Evolutionary conservation across 148 eudicot species (phyloP), one percentile per base, ranked within the genome.

Genomic region (Camellia granthamiana): DNA sequence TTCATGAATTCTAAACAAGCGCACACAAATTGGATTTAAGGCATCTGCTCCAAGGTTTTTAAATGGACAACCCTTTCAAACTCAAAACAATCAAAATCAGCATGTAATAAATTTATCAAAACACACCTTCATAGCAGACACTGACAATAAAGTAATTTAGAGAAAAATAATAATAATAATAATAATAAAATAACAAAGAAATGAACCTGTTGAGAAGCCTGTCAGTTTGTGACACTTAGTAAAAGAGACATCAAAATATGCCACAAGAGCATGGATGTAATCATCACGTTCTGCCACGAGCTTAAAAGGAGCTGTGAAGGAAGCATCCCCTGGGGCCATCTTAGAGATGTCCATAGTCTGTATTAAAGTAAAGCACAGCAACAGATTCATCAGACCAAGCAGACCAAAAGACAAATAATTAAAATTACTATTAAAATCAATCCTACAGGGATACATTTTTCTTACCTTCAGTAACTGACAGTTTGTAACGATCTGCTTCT

Each of bases 261-360:
- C 99, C 14, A 97, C 99, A 64, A 97, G 90, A 77, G 99, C 99
- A 81, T 97, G 99, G 61, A 97, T 89, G 79, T 92, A 97, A 82
- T 97, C 98, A 69, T 93, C 93, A 44, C 98, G 93, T 84, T 91
- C 95, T 19, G 98, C 99, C 42, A 94, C 89, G 61, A 96, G 93
- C 88, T 88, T 96, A 77, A 96, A 96, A 56, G 98, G 97, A 66
- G 92, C 99, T 18, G 89, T 89, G 88, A 95, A 95, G 64, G 98
- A 93, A 82, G 96, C 97, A 85, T 97, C 99, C 43, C 92, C 99
- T 3, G 97, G 68, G 38, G 90, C 79, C 98, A 97, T 97, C 88
- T 97, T 97, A 10, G 98, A 97, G 72, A 97, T 97, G 83, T 97
- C 93, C 99, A 97, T 97, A 3, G 93, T 91, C 99, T 97, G 89